Base-by-base conservation (phyloP, 1,284 basidiomycete genomes). In the Inonotus obliquus region DNA sequence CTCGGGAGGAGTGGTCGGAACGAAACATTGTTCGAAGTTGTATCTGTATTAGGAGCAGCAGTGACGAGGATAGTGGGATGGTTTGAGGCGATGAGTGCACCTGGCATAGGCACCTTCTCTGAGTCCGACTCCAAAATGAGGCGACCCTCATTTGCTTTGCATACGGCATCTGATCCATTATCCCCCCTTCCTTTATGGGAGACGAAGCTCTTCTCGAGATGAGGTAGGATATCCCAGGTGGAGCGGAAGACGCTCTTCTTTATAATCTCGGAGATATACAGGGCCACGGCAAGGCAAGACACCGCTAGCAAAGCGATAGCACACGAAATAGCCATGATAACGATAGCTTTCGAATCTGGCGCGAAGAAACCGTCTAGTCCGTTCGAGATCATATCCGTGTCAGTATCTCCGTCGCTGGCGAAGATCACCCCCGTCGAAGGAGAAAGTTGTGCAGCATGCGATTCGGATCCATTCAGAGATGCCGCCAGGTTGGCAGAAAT, bases 291-390 rank as follows among this genome's bases (percentile, higher is more conserved):
- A 35, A 79, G 63, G 62, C 76, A 77, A 14, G 70, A 66, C 9
- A 81, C 63, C 0, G 70, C 67, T 56, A 79, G 61, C 25, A 79
- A 65, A 1, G 76, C 74, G 27, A 72, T 71, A 14, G 75, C 27
- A 62, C 74, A 76, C 11, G 77, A 75, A 56, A 76, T 66, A 35
- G 71, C 68, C 37, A 80, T 66, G 11, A 75, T 68, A 21, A 75
- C 60, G n/a, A 52, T 54, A 47, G 54, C 65, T 44, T 66, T 63
- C 44, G 65, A 67, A 21, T 44, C 17, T 44, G 10, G 41, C 3
- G 67, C 41, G 2, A 61, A 60, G 44, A 63, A 44, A 1, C 19
- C 41, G 17, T 44, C 19, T 7, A 21, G 2, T 1, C 11, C 7
- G 41, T n/a, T n/a, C 41, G n/a, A n/a, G 17, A 7, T 44, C 13